These are phyloP conservation scores for Cladobotryum protrusum DNA, from an alignment of 2,329 filamentous ascomycete species.

Conservation along the genomic window DNA sequence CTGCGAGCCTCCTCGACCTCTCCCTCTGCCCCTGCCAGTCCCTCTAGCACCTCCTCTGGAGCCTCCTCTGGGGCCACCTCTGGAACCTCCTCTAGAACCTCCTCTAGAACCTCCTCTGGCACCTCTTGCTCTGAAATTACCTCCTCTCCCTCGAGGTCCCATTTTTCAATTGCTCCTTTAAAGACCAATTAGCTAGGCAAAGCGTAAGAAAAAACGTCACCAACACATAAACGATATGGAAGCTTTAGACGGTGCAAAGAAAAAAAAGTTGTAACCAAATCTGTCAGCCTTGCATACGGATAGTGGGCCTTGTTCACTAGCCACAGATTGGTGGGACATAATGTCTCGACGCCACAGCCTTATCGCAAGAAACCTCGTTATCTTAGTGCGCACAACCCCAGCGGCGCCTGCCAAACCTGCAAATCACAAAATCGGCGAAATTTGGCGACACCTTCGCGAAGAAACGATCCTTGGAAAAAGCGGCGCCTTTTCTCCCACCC, in stretches of 20 bases:
- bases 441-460: constrained; percentile 30
- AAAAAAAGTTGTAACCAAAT: constrained; percentile 28
- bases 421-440: constrained; percentile 40
- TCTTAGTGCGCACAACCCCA: constrained; percentile 52
- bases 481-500: constrained; percentile 16
- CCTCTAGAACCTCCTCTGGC: constrained; percentile 22
- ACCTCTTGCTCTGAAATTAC: constrained; percentile 27
- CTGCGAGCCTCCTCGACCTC: constrained; percentile 3
- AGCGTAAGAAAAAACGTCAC: constrained; percentile 1
- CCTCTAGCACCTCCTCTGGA: constrained; percentile 16
- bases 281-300: constrained; percentile 29
- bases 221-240: no score
- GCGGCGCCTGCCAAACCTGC: constrained; percentile 34
- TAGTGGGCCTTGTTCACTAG: constrained; percentile 18
- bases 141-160: constrained; percentile 31
- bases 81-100: constrained; percentile 17
- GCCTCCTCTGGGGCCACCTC: constrained; percentile 9
- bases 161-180: constrained; percentile 20
- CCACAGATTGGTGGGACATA: no score
- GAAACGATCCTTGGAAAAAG: constrained; percentile 18
- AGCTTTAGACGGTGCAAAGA: not conserved
- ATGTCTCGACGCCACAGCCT: constrained; percentile 24
- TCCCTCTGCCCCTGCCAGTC: constrained; percentile 24
- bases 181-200: constrained; percentile 2
- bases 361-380: constrained; percentile 34